These are phyloP conservation scores for Akanthomyces muscarius DNA, from an alignment of 2,329 filamentous ascomycete species.

Conservation along the genomic window DNA sequence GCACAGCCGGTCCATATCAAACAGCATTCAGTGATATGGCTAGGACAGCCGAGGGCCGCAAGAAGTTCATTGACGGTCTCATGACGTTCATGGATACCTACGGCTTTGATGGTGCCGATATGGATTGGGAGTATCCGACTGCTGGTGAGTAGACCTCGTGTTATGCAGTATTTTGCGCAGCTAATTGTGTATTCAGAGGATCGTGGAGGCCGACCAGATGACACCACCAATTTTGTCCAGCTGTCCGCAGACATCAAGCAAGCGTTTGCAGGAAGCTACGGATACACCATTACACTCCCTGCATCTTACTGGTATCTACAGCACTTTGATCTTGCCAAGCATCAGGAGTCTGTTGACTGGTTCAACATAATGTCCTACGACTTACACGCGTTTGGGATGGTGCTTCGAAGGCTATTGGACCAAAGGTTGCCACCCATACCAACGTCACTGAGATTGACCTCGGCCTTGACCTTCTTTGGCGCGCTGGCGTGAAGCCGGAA, in stretches of 20 bases:
- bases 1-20: constrained; percentile 19
- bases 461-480: constrained; percentile 25
- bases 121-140: constrained; percentile 42
- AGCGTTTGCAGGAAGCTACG: neutral
- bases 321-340: constrained; percentile 22
- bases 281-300: constrained; percentile 18
- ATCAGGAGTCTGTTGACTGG: constrained; percentile 29
- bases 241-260: constrained; percentile 19
- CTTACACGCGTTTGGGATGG: constrained; percentile 32
- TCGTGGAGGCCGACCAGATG: constrained; percentile 33
- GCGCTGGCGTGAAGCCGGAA: constrained; percentile 24
- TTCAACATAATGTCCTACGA: constrained; percentile 42
- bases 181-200: constrained; percentile 16
- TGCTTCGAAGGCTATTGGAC: constrained; percentile 20
- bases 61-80: constrained; percentile 35
- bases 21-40: constrained; percentile 31
- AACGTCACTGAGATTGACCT: constrained; percentile 31
- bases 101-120: constrained; percentile 41
- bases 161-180: constrained; percentile 15
- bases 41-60: constrained; percentile 25
- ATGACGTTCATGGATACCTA: constrained; percentile 38
- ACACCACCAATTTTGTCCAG: constrained; percentile 30
- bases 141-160: constrained; percentile 18
- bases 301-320: constrained; percentile 26
- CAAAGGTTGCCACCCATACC: constrained; percentile 27